A percentile compares a stretch with the other conserved stretches of the same genome.
phyloP scores from a whole-genome alignment of 2,329 filamentous ascomycete genomes.

The Paecilomyces sp. region DNA sequence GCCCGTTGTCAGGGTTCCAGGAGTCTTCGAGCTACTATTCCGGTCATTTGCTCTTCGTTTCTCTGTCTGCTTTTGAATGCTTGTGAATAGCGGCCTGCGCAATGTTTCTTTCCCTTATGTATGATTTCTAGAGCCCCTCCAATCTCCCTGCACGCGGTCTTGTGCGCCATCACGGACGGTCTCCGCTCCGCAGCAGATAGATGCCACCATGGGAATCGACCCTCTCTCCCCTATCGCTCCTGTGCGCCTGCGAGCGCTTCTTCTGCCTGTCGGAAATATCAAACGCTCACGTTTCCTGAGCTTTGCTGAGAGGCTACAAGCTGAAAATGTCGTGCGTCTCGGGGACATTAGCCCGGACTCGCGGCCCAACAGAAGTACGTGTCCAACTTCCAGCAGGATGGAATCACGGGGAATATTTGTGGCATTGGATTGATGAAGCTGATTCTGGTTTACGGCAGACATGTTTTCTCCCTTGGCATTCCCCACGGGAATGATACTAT shows the following conservation, averaged over 20 bases:
- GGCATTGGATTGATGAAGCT: constrained; percentile 4
- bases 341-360: constrained; percentile 81
- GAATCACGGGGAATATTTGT: not conserved
- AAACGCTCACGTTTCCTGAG: constrained; percentile 70
- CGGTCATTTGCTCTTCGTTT: not conserved
- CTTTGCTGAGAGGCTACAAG: constrained; percentile 70
- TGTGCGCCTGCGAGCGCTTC: constrained; percentile 79
- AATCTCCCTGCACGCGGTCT: constrained; percentile 24
- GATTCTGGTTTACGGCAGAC: constrained; percentile 47
- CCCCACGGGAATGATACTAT: constrained; percentile 77
- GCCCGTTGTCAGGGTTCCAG: not conserved
- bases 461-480: constrained; percentile 92
- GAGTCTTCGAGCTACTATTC: not conserved
- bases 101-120: constrained; percentile 5
- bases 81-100: not conserved
- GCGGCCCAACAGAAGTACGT: constrained; percentile 76
- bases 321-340: constrained; percentile 74
- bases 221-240: constrained; percentile 84
- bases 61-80: not conserved
- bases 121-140: constrained; percentile 16
- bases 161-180: constrained; percentile 23
- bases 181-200: constrained; percentile 19
- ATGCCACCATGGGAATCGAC: constrained; percentile 75
- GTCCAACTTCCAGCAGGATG: not conserved
- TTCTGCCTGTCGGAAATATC: constrained; percentile 81